Conservation (phyloP, 768 basidiomycete species). For the Boletus rubroflammeus region DNA sequence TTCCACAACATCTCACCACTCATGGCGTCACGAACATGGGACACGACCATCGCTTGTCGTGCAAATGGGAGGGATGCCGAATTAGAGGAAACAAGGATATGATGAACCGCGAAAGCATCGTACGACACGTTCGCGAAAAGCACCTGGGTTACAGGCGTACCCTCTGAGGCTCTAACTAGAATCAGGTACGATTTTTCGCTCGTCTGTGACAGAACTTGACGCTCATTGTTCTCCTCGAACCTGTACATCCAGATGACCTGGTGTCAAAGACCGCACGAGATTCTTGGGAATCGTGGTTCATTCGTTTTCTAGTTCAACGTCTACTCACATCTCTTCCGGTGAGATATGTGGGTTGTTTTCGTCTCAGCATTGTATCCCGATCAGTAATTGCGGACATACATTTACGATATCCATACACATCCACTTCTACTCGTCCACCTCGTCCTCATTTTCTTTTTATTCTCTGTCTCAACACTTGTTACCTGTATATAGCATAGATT, state of each 20-base stretch:
- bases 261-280: neutral
- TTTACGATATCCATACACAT: too few species aligned
- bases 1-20: conserved; percentile 8
- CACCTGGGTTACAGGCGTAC: conserved; percentile 14
- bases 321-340: neutral
- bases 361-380: too few species aligned
- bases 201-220: neutral
- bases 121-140: conserved; percentile 12
- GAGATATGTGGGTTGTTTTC: neutral
- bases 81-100: neutral
- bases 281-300: neutral
- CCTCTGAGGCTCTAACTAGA: neutral
- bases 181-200: neutral
- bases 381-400: too few species aligned
- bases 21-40: conserved; percentile 1
- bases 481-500: too few species aligned
- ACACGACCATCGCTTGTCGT: fast-evolving
- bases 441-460: too few species aligned
- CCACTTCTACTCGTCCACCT: too few species aligned
- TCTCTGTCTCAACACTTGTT: too few species aligned
- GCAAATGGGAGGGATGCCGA: conserved; percentile 12
- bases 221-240: neutral
- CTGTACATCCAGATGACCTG: neutral
- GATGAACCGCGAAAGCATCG: conserved; percentile 18
- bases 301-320: neutral